phyloP scores from a whole-genome alignment of 2,329 filamentous ascomycete genomes.

The Exophiala lecanii-corni region DNA sequence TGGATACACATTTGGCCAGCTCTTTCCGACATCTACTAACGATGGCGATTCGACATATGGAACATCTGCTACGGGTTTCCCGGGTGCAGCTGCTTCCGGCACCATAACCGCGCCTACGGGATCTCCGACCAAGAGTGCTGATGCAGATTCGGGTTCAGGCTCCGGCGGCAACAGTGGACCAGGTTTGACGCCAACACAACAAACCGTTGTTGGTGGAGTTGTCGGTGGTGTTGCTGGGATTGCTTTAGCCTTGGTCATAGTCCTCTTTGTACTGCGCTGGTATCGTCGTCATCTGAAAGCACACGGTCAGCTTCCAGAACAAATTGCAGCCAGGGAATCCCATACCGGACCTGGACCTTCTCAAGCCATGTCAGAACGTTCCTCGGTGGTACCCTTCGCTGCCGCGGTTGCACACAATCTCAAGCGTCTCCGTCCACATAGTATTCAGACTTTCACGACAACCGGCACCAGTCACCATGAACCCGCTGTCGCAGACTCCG shows the following conservation, averaged over 20 bases:
- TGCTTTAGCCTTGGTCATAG: slow-evolving; percentile 46
- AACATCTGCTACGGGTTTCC: slow-evolving; percentile 3
- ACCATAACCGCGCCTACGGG: slow-evolving; percentile 11
- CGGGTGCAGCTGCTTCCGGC: slow-evolving; percentile 4
- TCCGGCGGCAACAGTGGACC: slow-evolving; percentile 22
- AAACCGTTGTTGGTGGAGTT: slow-evolving; percentile 58
- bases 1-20: slow-evolving; percentile 13
- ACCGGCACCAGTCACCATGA: slow-evolving; percentile 30
- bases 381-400: slow-evolving; percentile 37
- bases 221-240: slow-evolving; percentile 57
- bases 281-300: slow-evolving; percentile 38
- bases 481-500: slow-evolving; percentile 28
- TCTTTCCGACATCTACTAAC: not conserved
- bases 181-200: slow-evolving; percentile 34
- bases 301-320: slow-evolving; percentile 27
- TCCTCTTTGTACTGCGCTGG: slow-evolving; percentile 51
- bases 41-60: not conserved
- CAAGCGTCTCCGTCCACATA: slow-evolving; percentile 32
- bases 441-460: slow-evolving; percentile 33
- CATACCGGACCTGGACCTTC: slow-evolving; percentile 12
- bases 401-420: slow-evolving; percentile 36
- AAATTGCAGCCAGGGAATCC: slow-evolving; percentile 24
- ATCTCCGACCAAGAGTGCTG: slow-evolving; percentile 15
- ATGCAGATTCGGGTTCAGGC: slow-evolving; percentile 21
- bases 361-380: slow-evolving; percentile 33